These are phyloP conservation scores for Erythrobasidium hasegawianum DNA, from an alignment of 1,284 basidiomycete species.

Conservation along the genomic window DNA sequence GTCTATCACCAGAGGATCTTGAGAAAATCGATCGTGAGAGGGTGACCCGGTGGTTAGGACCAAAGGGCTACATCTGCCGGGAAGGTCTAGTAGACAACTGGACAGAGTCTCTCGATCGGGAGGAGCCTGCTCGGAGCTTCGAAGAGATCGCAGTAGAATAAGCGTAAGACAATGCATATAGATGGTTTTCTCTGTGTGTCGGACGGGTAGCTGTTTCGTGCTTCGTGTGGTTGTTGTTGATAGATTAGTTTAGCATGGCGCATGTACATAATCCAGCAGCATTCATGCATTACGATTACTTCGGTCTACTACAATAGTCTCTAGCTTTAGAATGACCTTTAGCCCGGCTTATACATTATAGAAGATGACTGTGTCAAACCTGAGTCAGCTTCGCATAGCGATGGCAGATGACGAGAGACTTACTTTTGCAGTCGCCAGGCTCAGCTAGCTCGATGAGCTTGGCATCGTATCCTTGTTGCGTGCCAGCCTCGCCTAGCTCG, in stretches of 20 bases:
- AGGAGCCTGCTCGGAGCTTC: neutral
- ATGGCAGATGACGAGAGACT: neutral
- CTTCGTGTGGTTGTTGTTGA: neutral
- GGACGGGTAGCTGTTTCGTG: no score
- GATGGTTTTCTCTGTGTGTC: neutral
- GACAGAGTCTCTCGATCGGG: constrained; percentile 41
- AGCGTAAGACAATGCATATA: neutral
- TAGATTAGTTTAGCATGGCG: neutral
- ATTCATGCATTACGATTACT: no score
- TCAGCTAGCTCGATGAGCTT: constrained; percentile 76
- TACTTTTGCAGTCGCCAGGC: constrained; percentile 69
- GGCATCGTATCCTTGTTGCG: constrained; percentile 60
- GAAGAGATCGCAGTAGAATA: neutral
- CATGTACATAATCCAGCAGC: neutral
- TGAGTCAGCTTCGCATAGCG: no score
- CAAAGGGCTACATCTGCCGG: constrained; percentile 57
- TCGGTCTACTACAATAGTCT: no score
- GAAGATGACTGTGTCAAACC: constrained; percentile 12
- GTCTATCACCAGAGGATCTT: constrained; percentile 10
- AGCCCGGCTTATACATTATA: constrained; percentile 19
- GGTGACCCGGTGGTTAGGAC: constrained; percentile 59
- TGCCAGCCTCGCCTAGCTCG: constrained; percentile 53
- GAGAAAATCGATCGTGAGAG: constrained; percentile 55
- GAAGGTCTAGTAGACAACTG: constrained; percentile 48
- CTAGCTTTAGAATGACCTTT: no score